phyloP scores from a whole-genome alignment of 2,329 filamentous ascomycete species.

The Alternaria triticimaculans region DNA sequence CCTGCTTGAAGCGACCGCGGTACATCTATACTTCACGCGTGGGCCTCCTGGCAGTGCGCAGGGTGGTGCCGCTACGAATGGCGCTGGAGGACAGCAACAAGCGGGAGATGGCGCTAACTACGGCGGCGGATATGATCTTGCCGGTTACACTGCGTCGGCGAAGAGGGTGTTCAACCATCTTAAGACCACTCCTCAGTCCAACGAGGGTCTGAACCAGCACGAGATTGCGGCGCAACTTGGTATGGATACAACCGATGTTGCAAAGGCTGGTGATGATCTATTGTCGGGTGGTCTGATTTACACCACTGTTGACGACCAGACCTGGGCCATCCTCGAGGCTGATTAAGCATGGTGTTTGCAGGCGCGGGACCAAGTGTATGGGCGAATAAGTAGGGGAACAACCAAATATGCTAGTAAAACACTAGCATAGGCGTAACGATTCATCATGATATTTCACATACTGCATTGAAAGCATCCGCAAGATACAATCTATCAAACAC shows the following conservation, averaged over 20 bases:
- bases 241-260: conserved; percentile 73
- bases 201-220: conserved; percentile 84
- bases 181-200: conserved; percentile 70
- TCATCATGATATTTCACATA: background rate
- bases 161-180: conserved; percentile 76
- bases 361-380: background rate
- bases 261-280: conserved; percentile 82
- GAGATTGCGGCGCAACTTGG: conserved; percentile 71
- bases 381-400: background rate
- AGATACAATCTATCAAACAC: background rate
- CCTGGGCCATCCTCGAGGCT: conserved; percentile 82
- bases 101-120: conserved; percentile 30
- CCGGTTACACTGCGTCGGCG: conserved; percentile 60
- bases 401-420: background rate
- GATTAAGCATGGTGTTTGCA: conserved; percentile 23
- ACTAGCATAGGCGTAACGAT: background rate
- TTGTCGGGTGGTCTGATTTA: conserved; percentile 77
- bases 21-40: conserved; percentile 82
- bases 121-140: conserved; percentile 42
- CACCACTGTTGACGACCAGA: conserved; percentile 90
- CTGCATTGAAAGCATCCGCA: background rate
- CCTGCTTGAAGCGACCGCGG: conserved; percentile 84
- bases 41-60: conserved; percentile 65
- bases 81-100: conserved; percentile 28
- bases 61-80: conserved; percentile 43